Conservation (phyloP, 2,329 filamentous ascomycete genomes). For the Clonostachys solani region DNA sequence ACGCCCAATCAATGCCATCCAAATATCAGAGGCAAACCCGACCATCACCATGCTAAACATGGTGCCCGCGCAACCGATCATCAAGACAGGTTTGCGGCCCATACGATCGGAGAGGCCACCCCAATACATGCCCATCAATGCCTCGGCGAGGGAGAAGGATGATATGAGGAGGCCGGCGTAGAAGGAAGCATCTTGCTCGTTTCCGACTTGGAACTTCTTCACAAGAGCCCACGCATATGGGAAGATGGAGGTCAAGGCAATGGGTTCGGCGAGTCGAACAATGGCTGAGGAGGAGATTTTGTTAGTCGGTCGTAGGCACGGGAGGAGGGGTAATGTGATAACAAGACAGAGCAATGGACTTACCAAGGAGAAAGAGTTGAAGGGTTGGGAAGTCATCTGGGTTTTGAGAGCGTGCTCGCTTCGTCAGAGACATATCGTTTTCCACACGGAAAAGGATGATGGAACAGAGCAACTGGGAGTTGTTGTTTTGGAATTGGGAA, state of each 20-base stretch:
- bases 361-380: constrained; percentile 83
- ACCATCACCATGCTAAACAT: constrained; percentile 80
- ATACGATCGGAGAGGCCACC: constrained; percentile 76
- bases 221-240: constrained; percentile 87
- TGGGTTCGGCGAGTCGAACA: constrained; percentile 87
- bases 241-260: constrained; percentile 89
- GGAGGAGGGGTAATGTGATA: neutral
- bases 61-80: constrained; percentile 78
- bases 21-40: constrained; percentile 78
- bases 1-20: constrained; percentile 74
- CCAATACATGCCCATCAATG: constrained; percentile 84
- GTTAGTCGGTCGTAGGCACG: constrained; percentile 5
- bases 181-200: constrained; percentile 73
- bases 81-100: constrained; percentile 79
- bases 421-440: constrained; percentile 45
- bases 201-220: constrained; percentile 69
- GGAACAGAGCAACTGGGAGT: constrained; percentile 5
- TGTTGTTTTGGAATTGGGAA: neutral
- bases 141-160: constrained; percentile 78
- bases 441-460: constrained; percentile 33
- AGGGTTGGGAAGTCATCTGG: constrained; percentile 73
- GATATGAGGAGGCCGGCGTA: constrained; percentile 87
- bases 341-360: constrained; percentile 18
- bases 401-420: constrained; percentile 48
- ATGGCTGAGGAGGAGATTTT: constrained; percentile 54